Percentiles rank a stretch among this genome's conserved stretches.
These are phyloP conservation scores for Alternaria dauci DNA, from an alignment of 2,329 filamentous ascomycete species.

Conservation along the genomic window DNA sequence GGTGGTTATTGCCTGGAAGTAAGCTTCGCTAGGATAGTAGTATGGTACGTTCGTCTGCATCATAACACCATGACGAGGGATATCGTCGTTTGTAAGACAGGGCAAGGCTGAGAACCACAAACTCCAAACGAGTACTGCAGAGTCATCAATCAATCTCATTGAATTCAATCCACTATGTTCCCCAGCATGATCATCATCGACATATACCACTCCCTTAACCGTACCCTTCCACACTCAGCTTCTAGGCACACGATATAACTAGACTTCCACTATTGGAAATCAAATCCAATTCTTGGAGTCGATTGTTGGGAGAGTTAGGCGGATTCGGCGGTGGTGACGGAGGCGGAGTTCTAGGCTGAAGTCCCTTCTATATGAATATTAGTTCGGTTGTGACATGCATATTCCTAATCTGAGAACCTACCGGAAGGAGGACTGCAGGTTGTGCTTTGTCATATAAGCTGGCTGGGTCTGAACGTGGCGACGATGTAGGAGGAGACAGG, in stretches of 20 bases:
- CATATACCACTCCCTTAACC: no score
- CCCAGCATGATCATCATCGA: background rate
- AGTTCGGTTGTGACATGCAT: background rate
- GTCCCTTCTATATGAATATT: background rate
- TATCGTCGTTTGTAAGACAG: background rate
- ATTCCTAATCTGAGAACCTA: background rate
- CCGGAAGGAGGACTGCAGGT: background rate
- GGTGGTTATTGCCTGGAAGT: slow-evolving; percentile 39
- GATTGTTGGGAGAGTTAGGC: slow-evolving; percentile 1
- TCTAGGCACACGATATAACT: background rate
- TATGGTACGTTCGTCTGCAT: background rate
- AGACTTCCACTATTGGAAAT: no score
- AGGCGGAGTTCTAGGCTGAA: background rate
- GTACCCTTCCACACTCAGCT: background rate
- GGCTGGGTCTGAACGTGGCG: background rate
- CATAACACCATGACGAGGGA: background rate
- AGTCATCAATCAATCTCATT: background rate
- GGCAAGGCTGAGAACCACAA: background rate
- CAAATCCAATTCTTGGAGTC: background rate
- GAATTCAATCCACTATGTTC: background rate
- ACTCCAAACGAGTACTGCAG: background rate
- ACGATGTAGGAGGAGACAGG: background rate
- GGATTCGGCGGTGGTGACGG: background rate
- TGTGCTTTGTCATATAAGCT: background rate
- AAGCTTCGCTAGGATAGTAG: background rate